phyloP scores from a whole-genome alignment of 441 rosid species.

The Melastoma candidum region DNA sequence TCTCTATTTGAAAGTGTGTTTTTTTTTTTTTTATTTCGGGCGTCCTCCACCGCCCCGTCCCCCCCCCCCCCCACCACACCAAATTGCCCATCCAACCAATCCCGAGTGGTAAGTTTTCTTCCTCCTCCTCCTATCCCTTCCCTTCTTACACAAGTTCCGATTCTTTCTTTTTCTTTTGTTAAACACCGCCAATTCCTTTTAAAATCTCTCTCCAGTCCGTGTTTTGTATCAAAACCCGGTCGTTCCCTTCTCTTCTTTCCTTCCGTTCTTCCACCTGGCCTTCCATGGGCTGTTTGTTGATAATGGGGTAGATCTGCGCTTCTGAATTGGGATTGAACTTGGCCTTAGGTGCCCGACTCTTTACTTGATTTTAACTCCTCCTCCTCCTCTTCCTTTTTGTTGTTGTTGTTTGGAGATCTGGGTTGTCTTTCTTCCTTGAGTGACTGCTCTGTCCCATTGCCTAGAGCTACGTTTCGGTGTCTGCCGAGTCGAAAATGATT shows the following conservation, averaged over 20 bases:
- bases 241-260: conserved; percentile 9
- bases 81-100: background rate
- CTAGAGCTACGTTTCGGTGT: no score
- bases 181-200: conserved; percentile 9
- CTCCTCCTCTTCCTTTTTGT: conserved; percentile 5
- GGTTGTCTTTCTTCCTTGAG: conserved; percentile 1
- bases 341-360: background rate
- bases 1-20: background rate
- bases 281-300: no score
- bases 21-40: background rate
- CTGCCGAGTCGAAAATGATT: no score
- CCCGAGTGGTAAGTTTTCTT: background rate
- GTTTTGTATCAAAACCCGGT: conserved; percentile 13
- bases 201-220: conserved; percentile 51
- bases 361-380: background rate
- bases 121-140: background rate
- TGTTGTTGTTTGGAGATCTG: conserved; percentile 35
- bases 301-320: no score
- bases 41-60: no score
- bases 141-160: conserved; percentile 12
- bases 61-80: no score
- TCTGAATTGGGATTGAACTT: no score
- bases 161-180: conserved; percentile 6
- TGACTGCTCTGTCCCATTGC: no score
- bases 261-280: background rate